These are phyloP conservation scores for Phytophthora tentaculata DNA, from an alignment of 352 stramenopile genomes.

Conservation along the genomic window DNA sequence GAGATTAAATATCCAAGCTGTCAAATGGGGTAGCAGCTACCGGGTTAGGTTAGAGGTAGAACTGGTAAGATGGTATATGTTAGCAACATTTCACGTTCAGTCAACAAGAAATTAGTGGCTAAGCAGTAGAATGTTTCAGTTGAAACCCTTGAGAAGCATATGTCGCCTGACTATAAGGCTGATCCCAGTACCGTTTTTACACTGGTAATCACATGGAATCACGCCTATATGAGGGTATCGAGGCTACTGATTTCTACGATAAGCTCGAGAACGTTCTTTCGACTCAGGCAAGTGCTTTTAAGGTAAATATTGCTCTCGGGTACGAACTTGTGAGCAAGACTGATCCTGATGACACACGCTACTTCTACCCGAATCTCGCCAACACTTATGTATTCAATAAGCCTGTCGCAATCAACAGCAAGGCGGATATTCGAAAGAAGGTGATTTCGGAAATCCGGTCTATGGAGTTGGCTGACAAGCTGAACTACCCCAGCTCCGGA, in stretches of 20 bases:
- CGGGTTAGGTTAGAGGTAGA: neutral
- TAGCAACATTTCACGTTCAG: neutral
- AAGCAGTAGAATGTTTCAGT: neutral
- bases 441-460: neutral
- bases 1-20: neutral
- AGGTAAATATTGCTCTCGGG: neutral
- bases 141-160: neutral
- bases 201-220: neutral
- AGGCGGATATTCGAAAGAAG: neutral
- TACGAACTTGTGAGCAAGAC: neutral
- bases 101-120: neutral
- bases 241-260: neutral
- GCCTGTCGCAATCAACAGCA: neutral
- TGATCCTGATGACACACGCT: neutral
- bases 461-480: conserved; percentile 1
- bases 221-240: neutral
- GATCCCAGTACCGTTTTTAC: neutral
- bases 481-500: conserved; percentile 1
- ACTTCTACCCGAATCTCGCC: neutral
- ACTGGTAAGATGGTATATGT: neutral
- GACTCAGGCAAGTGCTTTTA: neutral
- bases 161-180: neutral
- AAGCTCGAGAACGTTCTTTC: neutral
- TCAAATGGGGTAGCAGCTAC: neutral
- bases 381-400: neutral